A percentile compares a stretch with the other conserved stretches of the same genome.
Evolutionary conservation across 2,329 filamentous ascomycete species (phyloP).

Genomic region (Talaromyces sp.): DNA sequence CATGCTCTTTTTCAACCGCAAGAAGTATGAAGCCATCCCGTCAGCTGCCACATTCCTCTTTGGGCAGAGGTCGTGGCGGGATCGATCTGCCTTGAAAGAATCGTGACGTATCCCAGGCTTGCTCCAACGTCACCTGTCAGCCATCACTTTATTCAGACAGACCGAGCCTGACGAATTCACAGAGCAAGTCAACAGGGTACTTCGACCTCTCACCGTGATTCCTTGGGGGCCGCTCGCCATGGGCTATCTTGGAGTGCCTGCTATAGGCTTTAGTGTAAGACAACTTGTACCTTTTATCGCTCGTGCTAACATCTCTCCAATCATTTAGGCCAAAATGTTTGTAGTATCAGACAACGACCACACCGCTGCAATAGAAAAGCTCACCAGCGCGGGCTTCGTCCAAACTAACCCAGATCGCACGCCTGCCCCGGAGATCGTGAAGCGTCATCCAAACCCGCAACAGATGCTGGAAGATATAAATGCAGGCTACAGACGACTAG

Average conservation of each 20-base stretch:
- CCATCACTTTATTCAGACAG: constrained; percentile 8
- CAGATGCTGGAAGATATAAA: constrained; percentile 17
- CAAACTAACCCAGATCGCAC: constrained; percentile 16
- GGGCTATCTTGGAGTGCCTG: constrained; percentile 17
- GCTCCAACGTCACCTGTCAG: too few species aligned
- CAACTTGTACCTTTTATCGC: not conserved
- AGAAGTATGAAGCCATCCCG: too few species aligned
- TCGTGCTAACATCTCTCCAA: constrained; percentile 12
- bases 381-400: constrained; percentile 16
- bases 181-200: constrained; percentile 13
- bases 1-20: too few species aligned
- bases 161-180: constrained; percentile 17
- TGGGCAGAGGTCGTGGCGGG: too few species aligned
- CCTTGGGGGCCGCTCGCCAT: constrained; percentile 18
- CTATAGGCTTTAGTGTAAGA: constrained; percentile 14
- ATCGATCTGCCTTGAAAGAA: too few species aligned
- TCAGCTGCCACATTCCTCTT: too few species aligned
- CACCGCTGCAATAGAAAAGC: constrained; percentile 14
- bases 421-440: constrained; percentile 2
- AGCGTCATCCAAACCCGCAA: not conserved
- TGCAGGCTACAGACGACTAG: constrained; percentile 17
- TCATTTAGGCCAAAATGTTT: constrained; percentile 12
- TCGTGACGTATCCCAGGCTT: too few species aligned
- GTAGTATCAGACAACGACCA: constrained; percentile 19
- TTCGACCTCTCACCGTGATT: constrained; percentile 17